Conservation (phyloP, 495 filamentous ascomycete species). For the Lichenothelia convexa region DNA sequence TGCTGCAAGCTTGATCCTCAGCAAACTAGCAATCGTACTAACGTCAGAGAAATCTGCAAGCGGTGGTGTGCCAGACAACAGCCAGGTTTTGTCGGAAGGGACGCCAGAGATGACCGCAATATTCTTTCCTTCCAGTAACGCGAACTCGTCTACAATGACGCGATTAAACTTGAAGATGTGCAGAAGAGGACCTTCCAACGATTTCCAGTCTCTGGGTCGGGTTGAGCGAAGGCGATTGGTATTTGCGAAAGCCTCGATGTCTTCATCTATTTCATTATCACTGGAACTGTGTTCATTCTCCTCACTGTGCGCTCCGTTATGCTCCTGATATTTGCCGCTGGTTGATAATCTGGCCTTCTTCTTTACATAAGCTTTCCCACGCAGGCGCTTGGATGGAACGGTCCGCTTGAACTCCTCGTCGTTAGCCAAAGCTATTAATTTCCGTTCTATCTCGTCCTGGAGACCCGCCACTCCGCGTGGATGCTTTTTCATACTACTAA, state of each 20-base stretch:
- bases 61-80: slow-evolving; percentile 48
- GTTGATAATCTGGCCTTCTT: slow-evolving; percentile 3
- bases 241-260: too few species aligned
- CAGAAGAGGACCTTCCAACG: slow-evolving; percentile 23
- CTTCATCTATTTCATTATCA: too few species aligned
- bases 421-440: slow-evolving; percentile 11
- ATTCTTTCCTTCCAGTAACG: slow-evolving; percentile 29
- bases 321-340: not conserved
- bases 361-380: slow-evolving; percentile 12
- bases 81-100: slow-evolving; percentile 38
- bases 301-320: too few species aligned
- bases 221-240: too few species aligned
- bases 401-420: slow-evolving; percentile 8
- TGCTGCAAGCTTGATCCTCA: slow-evolving; percentile 19
- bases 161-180: slow-evolving; percentile 45
- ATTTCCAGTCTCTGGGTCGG: slow-evolving; percentile 1
- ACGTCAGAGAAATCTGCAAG: slow-evolving; percentile 39
- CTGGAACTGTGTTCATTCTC: too few species aligned
- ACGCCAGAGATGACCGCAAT: slow-evolving; percentile 19
- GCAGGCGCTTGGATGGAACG: slow-evolving; percentile 16
- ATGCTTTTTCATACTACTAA: slow-evolving; percentile 18
- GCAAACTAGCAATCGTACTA: slow-evolving; percentile 34
- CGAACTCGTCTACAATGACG: slow-evolving; percentile 51
- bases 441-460: slow-evolving; percentile 15
- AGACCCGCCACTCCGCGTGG: slow-evolving; percentile 17